Percentiles rank a stretch among this genome's conserved stretches.
Evolutionary conservation across 139 green algal genomes (phyloP).

Genomic region (Monoraphidium neglectum): DNA sequence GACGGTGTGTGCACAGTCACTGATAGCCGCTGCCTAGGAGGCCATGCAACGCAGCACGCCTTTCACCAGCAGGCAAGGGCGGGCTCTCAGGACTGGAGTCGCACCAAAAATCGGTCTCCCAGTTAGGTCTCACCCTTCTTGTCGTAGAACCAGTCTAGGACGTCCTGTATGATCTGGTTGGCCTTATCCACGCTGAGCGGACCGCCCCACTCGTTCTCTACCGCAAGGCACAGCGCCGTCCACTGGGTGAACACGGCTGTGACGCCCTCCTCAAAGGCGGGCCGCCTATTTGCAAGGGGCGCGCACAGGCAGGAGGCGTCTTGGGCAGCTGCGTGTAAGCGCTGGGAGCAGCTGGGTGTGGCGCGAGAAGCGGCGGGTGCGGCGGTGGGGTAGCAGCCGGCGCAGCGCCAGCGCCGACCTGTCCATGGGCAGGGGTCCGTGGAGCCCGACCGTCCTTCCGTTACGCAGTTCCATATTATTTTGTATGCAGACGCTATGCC

Average conservation of each 20-base stretch:
- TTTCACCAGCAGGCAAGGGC: neutral
- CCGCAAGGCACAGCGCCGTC: constrained; percentile 87
- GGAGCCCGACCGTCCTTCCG: too few species aligned
- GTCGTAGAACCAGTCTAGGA: constrained; percentile 86
- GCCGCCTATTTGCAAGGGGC: too few species aligned
- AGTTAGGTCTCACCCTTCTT: constrained; percentile 61
- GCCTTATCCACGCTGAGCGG: constrained; percentile 74
- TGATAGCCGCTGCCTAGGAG: constrained; percentile 4
- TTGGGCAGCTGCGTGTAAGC: too few species aligned
- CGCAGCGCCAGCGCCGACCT: too few species aligned
- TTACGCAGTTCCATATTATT: too few species aligned
- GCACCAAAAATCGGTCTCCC: neutral
- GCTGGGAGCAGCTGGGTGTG: too few species aligned
- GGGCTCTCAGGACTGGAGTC: neutral
- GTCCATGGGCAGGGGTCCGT: too few species aligned
- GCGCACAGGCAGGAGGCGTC: too few species aligned
- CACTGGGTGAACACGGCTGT: constrained; percentile 71
- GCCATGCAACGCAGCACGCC: neutral
- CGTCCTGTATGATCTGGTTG: constrained; percentile 66
- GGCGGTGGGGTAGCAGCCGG: too few species aligned
- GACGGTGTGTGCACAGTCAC: neutral
- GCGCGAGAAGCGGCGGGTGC: too few species aligned
- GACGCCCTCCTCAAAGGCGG: constrained; percentile 77
- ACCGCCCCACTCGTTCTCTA: constrained; percentile 91
- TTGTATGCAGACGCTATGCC: too few species aligned